Evolutionary conservation across 176 grass and related monocot species (phyloP), one percentile per base, ranked within the genome.

Genomic region (Themeda triandra): DNA sequence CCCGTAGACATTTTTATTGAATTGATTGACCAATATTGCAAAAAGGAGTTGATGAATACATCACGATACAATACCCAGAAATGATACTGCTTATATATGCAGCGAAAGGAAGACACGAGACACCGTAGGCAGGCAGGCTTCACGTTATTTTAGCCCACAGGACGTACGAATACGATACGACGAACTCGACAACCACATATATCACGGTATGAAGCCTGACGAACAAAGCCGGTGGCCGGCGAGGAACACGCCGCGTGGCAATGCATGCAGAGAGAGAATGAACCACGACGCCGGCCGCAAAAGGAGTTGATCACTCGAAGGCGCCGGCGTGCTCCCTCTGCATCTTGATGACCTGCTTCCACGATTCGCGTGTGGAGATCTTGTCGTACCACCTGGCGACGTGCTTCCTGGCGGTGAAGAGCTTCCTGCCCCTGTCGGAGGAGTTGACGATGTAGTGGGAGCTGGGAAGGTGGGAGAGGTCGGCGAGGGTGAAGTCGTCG

Each of bases 401-500:
- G 33, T 95, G 87, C 89, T 88, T 92, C 82, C 86, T 92, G 51
- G 83, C 77, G 63, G 75, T 78, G 86, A 98, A 93, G 18, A 98
- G 87, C 87, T 93, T 90, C 59, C 82, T 63, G 10, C 95, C 92
- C 72, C 63, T 80, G 11, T 82, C 80, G 80, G 73, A 81, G 63
- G 53, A 87, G 66, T 41, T 78, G 73, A 84, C 78, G 56, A 98
- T 90, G 88, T 95, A 93, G 78, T 98, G 89, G 18, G 92, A 86
- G 82, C 74, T 93, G 1, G 95, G 95, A 14, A 98, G 81, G 86
- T 94, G 89, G n/a, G 92, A 91, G 7, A 94, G 87, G 81, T 94
- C 92, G 30, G 92, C 89, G 2, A 92, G 84, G 3, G 89, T 91
- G 89, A 94, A 94, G 0, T 87, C 87, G 53, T 85, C 84, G 17